Base-by-base conservation (phyloP, 2,329 filamentous ascomycete genomes). In the Colletotrichum tamarilloi region DNA sequence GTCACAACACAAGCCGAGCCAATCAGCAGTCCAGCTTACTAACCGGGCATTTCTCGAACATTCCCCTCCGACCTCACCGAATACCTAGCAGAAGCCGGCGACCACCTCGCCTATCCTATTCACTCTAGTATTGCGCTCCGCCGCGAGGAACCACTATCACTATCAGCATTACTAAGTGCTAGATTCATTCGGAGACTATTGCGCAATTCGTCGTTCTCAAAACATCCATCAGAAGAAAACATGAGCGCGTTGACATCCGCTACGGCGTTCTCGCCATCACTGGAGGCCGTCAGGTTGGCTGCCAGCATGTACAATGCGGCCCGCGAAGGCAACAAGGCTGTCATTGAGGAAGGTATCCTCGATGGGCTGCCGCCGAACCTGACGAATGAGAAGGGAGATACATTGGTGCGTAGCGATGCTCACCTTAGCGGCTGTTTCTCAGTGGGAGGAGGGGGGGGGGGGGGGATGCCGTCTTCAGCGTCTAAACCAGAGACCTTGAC, bases 351-450 rank as follows among this genome's bases (percentile, higher is more conserved):
- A 80, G 92, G 92, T 57, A 81, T 94, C 52, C 84, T 87, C 1
- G 90, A 89, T 1, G 92, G 92, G 1, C 83, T 94, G 30, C 92
- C 92, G 0, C 84, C 89, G 0, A 94, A 94, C 77, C 84, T 94
- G 80, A 93, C 91, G 19, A 94, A 94, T 77, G 88, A 92, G 66
- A 92, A 93, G 75, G 93, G 92, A 64, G 92, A 95, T 79, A 93
- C 89, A 30, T 82, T 94, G 73, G 88, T 91, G 84, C 64, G 84
- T 77, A 30, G 9, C 58, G 85, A 76, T 55, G 7, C 12, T 42
- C n/a, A 19, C 53, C 9, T 19, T 12, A 42, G 53, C 26, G 9
- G 8, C 26, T 57, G 9, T 63, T 38, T 60, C 28, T 19, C 5
- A 63, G 19, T 19, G 42, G 24, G 24, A 24, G 24, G 24, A 24